Base-by-base conservation (phyloP, 2,329 filamentous ascomycete genomes). In the Reticulascus tulasneorum region DNA sequence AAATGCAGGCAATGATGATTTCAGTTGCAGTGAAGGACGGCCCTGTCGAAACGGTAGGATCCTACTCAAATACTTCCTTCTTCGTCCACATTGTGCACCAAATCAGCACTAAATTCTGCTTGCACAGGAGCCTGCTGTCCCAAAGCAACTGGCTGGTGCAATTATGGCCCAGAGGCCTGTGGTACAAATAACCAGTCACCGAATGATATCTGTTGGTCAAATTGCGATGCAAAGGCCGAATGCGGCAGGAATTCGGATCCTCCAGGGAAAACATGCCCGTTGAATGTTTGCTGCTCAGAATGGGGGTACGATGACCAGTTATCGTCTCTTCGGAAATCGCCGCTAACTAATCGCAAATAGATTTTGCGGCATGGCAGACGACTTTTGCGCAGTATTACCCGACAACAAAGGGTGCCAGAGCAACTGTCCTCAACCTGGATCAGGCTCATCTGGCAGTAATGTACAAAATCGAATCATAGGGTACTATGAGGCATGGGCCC, bases 241-340 rank as follows among this genome's bases (percentile, higher is more conserved):
- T 63, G 58, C 32, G 58, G 58, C 8, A 23, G 46, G 17, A 50
- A 50, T 31, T 47, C 57, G 2, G 42, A 39, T 0, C 13, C 38
- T 0, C 34, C 51, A 1, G 49, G 48, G 7, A 29, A 47, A 16
- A 40, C 44, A n/a, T 64, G 59, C 26, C 60, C 58, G 2, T 48
- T 66, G 2, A 63, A 65, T 27, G 59, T 63, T 4, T 63, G 60
- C 40, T 63, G 60, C 37, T 48, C 42, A 23, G 9, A 52, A 24
- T 58, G 40, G 38, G 56, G 60, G 12, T n/a, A n/a, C n/a, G n/a
- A n/a, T n/a, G n/a, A n/a, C n/a, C n/a, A n/a, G n/a, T n/a, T n/a
- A n/a, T n/a, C n/a, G n/a, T n/a, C n/a, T n/a, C n/a, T n/a, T n/a
- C n/a, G n/a, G n/a, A n/a, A n/a, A n/a, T n/a, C n/a, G n/a, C n/a